Percentiles rank a stretch among this genome's conserved stretches.
Evolutionary conservation across 768 basidiomycete species (phyloP).

Genomic region (Collybia sp.): DNA sequence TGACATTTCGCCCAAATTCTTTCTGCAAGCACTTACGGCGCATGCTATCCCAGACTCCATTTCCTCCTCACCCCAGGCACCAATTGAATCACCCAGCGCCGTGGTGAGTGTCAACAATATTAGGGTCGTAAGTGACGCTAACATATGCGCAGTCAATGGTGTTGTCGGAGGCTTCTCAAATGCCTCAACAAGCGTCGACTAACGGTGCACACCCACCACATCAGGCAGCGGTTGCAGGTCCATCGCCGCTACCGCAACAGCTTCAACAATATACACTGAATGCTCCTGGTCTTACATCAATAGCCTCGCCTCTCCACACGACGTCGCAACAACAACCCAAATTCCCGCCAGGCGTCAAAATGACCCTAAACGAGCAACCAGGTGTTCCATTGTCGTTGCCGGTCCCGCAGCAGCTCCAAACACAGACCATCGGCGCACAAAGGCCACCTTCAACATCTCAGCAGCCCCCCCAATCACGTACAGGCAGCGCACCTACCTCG

Average conservation of each 20-base stretch:
- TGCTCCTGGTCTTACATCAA: slow-evolving; percentile 6
- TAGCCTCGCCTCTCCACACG: slow-evolving; percentile 30
- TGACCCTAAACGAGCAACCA: slow-evolving; percentile 40
- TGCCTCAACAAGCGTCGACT: slow-evolving; percentile 20
- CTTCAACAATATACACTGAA: slow-evolving; percentile 25
- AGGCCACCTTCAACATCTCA: slow-evolving; percentile 53
- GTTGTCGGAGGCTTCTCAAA: slow-evolving; percentile 32
- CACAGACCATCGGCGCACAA: slow-evolving; percentile 36
- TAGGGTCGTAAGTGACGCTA: background rate
- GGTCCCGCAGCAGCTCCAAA: slow-evolving; percentile 24
- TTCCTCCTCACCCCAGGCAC: slow-evolving; percentile 38
- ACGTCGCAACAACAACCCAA: slow-evolving; percentile 54
- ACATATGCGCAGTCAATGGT: slow-evolving; percentile 25
- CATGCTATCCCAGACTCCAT: slow-evolving; percentile 30
- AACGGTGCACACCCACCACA: slow-evolving; percentile 17
- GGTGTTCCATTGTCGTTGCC: slow-evolving; percentile 12
- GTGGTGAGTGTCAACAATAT: slow-evolving; percentile 28
- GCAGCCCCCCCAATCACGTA: slow-evolving; percentile 34
- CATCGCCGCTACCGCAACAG: slow-evolving; percentile 40
- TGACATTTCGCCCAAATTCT: slow-evolving; percentile 12
- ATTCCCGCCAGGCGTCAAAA: slow-evolving; percentile 69
- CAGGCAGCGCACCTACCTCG: slow-evolving; percentile 33
- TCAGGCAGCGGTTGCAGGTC: slow-evolving; percentile 23
- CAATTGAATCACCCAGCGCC: slow-evolving; percentile 35
- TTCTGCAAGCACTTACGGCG: background rate